Evolutionary conservation across 176 grass and related monocot genomes (phyloP), one percentile per base, ranked within the genome.

Genomic region (Oryza meyeriana): DNA sequence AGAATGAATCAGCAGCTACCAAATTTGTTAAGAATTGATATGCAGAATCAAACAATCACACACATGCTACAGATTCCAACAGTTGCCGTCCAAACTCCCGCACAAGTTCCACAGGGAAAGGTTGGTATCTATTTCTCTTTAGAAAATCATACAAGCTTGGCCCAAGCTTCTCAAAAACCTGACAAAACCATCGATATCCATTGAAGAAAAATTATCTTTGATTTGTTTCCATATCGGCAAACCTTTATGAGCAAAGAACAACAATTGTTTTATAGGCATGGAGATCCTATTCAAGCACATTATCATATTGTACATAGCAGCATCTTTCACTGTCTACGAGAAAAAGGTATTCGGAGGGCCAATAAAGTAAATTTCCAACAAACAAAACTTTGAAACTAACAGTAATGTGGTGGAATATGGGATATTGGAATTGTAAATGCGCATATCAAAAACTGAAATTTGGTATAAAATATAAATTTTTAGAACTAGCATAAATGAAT

Each of bases 81-180:
- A 98, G 96, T 91, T 98, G 96, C 18, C 90, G 90, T 87, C 90
- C 96, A 94, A 98, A 95, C 81, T 98, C 95, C 76, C 96, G 96
- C 84, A 98, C 93, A 95, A 98, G 96, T 90, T 95, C 92, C 90
- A 98, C 82, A 91, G 96, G 95, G 88, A 95, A 98, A 82, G 96
- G 93, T 90, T 89, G 86, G 82, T 95, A 98, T 84, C 88, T 98
- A 93, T 98, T 98, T 98, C 93, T 91, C 92, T 95, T 95, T 95
- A 95, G 89, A 93, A 93, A 98, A 92, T 95, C 96, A 98, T 89
- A 98, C 80, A 98, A 93, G 87, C 96, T 98, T 72, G 96, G 96
- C 65, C 96, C 96, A 94, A 98, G 96, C 96, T 94, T 98, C 96
- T 98, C 96, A 98, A 95, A 98, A 45, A 98, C 96, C 96, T 98